Evolutionary conservation across 495 filamentous ascomycete species (phyloP), one percentile per base, ranked within the genome.

Genomic region (Talaromyces proteolyticus): DNA sequence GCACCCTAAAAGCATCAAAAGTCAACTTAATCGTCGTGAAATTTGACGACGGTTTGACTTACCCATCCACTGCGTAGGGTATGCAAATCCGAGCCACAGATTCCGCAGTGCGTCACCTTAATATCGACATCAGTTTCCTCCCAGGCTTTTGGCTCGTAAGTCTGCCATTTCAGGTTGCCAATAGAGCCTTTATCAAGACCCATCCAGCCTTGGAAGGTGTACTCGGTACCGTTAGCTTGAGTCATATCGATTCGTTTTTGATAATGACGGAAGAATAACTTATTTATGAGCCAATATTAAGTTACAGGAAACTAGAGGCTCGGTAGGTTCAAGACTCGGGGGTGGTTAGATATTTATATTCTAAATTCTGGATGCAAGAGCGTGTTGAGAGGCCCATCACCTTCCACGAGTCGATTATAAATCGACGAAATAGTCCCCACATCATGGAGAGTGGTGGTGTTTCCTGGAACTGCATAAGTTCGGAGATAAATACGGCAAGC

Each of bases 151-250:
- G 88, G 88, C 64, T 88, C 76, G 56, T 82, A 94, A 34, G 29
- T 34, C 53, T 80, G 73, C 84, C 87, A 92, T 42, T 77, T 68
- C 78, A 94, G 86, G 34, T 91, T 87, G 29, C 89, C 89, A 41
- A 67, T 76, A 16, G 69, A 41, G 45, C 55, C 61, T n/a, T 54
- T 17, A 52, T 85, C 77, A 22, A 84, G 69, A 55, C 84, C 90
- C 64, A 95, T 68, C 91, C 91, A 95, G 54, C 91, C 89, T 61
- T 86, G 71, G 65, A 94, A 95, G 55, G 85, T 77, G 69, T 81
- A 80, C 53, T 76, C 62, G 26, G 67, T 68, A 14, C 29, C 29
- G 29, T 34, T 34, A 10, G 14, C 29, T 34, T 34, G 29, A 10
- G 29, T 14, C 29, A 34, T 34, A 14, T 8, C 29, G 8, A 14